Evolutionary conservation across 768 basidiomycete species (phyloP), one percentile per base, ranked within the genome.

Genomic region (Kwoniella sp.): DNA sequence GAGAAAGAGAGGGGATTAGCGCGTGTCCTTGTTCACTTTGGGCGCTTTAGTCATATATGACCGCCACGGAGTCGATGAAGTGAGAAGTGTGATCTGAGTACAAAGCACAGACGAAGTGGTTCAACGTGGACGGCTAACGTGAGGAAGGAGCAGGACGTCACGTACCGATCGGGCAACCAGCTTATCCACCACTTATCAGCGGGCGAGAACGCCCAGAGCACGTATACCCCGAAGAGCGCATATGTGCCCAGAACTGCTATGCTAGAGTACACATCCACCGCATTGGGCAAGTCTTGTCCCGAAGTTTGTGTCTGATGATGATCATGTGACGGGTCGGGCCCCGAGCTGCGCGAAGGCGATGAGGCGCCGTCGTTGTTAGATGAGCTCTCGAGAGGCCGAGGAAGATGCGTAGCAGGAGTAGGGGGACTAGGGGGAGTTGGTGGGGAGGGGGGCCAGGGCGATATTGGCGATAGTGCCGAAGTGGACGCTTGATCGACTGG

Each of bases 131-230:
- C n/a, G n/a, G n/a, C n/a, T n/a, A n/a, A n/a, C n/a, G 28, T 8
- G 25, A n/a, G 17, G 20, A 9, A 25, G 30, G 30, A 56, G 30
- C 5, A 25, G 45, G 7, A 47, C 13, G 26, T 1, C 20, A 70
- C 74, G 5, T 45, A 78, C 79, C 74, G 63, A 58, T 74, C 66
- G 17, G 80, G 80, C 54, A 75, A 71, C 80, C 80, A 81, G 17
- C 71, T 67, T 13, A 77, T 45, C 59, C 69, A 72, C 8, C 34
- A 41, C 4, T n/a, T 55, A 22, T 38, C 34, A 5, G 63, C 45
- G 0, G 79, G 80, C 1, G 68, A 51, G 23, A 80, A 68, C 0
- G 77, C 77, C 80, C 80, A 81, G 3, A 72, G 17, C 12, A 80
- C 66, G 50, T 77, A 77, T 9, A 73, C 13, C 3, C 54, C 61